Evolutionary conservation across 164 flowering plant species (phyloP).

Genomic region (Platanus orientalis): DNA sequence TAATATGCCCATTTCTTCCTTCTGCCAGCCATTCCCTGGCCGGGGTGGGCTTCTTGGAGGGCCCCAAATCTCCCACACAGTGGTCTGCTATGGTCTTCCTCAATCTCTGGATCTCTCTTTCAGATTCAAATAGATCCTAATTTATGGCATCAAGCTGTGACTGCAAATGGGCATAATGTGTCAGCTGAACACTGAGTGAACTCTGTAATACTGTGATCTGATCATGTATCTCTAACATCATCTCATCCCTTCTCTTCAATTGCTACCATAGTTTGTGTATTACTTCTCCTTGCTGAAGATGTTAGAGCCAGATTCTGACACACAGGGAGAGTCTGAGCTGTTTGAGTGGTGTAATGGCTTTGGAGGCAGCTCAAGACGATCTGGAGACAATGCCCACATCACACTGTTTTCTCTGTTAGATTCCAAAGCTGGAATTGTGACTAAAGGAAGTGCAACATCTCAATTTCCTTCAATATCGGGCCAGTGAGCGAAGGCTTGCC

Average conservation of each 20-base stretch:
- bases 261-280: constrained; percentile 86
- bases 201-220: constrained; percentile 74
- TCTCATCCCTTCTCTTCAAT: constrained; percentile 87
- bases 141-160: no score
- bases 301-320: constrained; percentile 90
- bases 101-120: constrained; percentile 81
- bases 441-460: constrained; percentile 56
- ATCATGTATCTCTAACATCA: constrained; percentile 95
- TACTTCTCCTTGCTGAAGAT: constrained; percentile 85
- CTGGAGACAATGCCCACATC: constrained; percentile 75
- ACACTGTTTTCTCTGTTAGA: constrained; percentile 57
- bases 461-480: constrained; percentile 42
- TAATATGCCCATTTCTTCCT: constrained; percentile 48
- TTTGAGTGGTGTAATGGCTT: constrained; percentile 81
- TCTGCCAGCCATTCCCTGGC: constrained; percentile 34
- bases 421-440: constrained; percentile 51
- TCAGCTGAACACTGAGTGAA: constrained; percentile 48
- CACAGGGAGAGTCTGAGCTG: constrained; percentile 83
- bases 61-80: constrained; percentile 46
- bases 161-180: constrained; percentile 54
- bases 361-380: constrained; percentile 72
- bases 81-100: constrained; percentile 90
- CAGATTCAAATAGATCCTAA: constrained; percentile 69
- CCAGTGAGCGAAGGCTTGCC: constrained; percentile 31
- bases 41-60: constrained; percentile 34